Evolutionary conservation across 306 rosid species (phyloP).

Genomic region (Medicago ruthenica): DNA sequence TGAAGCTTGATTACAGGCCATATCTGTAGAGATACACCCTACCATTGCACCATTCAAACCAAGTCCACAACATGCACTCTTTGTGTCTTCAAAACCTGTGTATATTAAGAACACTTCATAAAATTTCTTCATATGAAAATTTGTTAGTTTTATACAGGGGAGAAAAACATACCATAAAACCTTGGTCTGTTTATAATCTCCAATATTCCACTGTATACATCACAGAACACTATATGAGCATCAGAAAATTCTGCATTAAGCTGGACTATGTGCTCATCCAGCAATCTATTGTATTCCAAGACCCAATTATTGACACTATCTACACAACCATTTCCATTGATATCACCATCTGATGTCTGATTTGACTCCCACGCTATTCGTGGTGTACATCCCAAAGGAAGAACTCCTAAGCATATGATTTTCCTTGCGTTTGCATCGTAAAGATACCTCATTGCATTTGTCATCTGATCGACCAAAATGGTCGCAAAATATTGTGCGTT

Average conservation of each 20-base stretch:
- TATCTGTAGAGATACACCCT: constrained; percentile 79
- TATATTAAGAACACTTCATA: neutral
- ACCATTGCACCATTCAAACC: constrained; percentile 70
- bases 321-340: constrained; percentile 50
- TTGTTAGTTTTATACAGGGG: neutral
- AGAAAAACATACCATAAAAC: constrained; percentile 55
- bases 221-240: constrained; percentile 71
- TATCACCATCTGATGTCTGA: constrained; percentile 30
- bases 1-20: constrained; percentile 57
- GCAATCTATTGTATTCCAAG: constrained; percentile 61
- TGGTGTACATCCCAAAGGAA: constrained; percentile 84
- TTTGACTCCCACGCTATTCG: constrained; percentile 45
- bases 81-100: constrained; percentile 57
- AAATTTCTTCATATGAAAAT: constrained; percentile 1
- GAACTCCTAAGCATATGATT: constrained; percentile 71
- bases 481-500: constrained; percentile 49
- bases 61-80: constrained; percentile 81
- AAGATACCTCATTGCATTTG: constrained; percentile 66
- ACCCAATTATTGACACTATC: constrained; percentile 64
- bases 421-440: constrained; percentile 68
- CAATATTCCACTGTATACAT: constrained; percentile 66
- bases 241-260: constrained; percentile 59
- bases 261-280: constrained; percentile 51
- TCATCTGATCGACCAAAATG: constrained; percentile 70
- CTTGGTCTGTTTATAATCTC: constrained; percentile 61